Evolutionary conservation across 495 filamentous ascomycete genomes (phyloP), one percentile per base, ranked within the genome.

Genomic region (Xanthoparmelia taractica): DNA sequence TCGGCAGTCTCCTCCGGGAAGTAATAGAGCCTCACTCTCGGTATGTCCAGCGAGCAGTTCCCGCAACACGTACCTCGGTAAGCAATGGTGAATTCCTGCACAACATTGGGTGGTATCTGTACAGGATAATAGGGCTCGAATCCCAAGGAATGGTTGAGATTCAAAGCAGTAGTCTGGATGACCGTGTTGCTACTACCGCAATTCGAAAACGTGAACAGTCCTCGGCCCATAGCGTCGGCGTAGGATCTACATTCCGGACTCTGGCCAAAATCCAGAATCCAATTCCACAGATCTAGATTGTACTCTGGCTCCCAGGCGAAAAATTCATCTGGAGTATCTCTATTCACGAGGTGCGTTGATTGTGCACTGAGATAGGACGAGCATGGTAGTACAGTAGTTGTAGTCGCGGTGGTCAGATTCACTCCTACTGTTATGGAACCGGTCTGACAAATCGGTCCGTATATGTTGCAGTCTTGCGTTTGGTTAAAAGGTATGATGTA

Each of bases 311-410:
- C n/a, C n/a, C n/a, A n/a, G n/a, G n/a, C n/a, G n/a, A n/a, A n/a
- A 36, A 36, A 36, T 5, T 36, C 34, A 36, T 36, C 41, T 20
- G 4, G 0, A 15, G 15, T 27, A 1, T 0, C 7, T 45, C 29
- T 27, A 52, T 31, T n/a, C 13, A 5, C 7, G 10, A 64, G 4
- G 37, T 64, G 58, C 7, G 37, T 8, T 0, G 13, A 58, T 25
- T 64, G 62, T 23, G 62, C 55, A 12, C 37, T 45, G 27, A 64
- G 62, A 15, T 64, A 64, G 23, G 54, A 45, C 25, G 62, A 64
- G 52, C 62, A 64, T 34, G 62, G 62, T 13, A 64, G 27, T 31
- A 59, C 57, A n/a, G 57, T 59, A 50, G 57, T 59, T 25, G 57
- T 59, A 4, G 47, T 59, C 13, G 38, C 18, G 0, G 54, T 52